Conservation (phyloP, 2,329 filamentous ascomycete species). For the Pyricularia pennisetigena region DNA sequence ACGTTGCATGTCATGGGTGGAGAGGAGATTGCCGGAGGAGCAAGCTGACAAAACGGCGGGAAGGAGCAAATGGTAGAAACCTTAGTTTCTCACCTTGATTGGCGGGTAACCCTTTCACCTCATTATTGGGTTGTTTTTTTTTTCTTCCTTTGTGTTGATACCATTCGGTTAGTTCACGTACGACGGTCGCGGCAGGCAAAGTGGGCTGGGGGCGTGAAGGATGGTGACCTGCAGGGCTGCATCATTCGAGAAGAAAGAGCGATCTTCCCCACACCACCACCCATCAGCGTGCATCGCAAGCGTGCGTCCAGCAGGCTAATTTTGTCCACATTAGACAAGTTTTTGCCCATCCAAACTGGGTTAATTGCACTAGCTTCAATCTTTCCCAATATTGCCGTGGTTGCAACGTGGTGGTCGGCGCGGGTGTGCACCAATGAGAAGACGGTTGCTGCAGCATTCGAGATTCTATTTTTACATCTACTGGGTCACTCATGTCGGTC, state of each 20-base stretch:
- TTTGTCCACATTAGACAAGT: not conserved
- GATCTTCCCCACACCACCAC: not conserved
- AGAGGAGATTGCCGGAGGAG: not conserved
- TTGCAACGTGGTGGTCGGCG: not conserved
- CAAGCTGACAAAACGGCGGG: not conserved
- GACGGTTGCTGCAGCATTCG: not conserved
- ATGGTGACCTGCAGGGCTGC: not conserved
- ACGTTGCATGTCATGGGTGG: not conserved
- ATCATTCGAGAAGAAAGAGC: not conserved
- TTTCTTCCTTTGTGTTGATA: too few species aligned
- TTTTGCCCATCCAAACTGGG: not conserved
- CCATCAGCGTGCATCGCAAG: not conserved
- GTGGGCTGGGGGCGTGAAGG: not conserved
- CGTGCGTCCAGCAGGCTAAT: not conserved
- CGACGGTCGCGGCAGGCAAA: not conserved
- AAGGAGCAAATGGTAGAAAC: not conserved
- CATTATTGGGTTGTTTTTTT: not conserved
- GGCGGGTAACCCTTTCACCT: not conserved
- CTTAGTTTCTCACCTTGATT: not conserved
- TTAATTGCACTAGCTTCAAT: not conserved
- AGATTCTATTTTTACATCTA: not conserved
- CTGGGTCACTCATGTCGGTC: not conserved
- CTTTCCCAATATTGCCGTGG: not conserved
- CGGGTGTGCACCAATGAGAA: not conserved
- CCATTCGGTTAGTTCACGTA: not conserved